Conservation (phyloP, 2,329 filamentous ascomycete genomes). For the Botryotinia convoluta region DNA sequence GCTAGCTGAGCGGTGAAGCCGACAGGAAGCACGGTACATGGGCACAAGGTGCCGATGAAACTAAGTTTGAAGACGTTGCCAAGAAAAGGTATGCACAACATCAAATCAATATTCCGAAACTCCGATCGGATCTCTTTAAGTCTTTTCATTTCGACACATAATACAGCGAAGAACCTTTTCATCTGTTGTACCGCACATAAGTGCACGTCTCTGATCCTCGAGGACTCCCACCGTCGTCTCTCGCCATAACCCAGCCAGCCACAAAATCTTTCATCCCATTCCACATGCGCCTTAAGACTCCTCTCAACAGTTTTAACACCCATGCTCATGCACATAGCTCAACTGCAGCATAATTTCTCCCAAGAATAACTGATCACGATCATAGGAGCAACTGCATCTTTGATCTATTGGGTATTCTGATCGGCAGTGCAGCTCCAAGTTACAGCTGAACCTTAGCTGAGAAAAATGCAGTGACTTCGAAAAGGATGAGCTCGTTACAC, state of each 20-base stretch:
- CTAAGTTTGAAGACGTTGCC: background rate
- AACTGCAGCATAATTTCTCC: background rate
- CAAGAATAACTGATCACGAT: too few relatives aligned
- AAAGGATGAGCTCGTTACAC: background rate
- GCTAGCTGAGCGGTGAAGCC: background rate
- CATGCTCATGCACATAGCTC: background rate
- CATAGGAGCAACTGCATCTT: too few relatives aligned
- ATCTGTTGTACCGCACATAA: too few relatives aligned
- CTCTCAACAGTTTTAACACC: background rate
- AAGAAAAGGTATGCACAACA: background rate
- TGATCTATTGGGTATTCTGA: background rate
- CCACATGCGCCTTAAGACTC: background rate
- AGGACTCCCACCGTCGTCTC: accelerated
- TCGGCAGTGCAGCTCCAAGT: background rate
- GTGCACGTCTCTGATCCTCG: background rate
- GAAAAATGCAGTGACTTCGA: background rate
- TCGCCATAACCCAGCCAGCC: background rate
- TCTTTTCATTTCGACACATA: too few relatives aligned
- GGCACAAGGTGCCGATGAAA: background rate
- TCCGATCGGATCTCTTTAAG: too few relatives aligned
- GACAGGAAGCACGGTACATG: background rate
- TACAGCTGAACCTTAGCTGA: background rate
- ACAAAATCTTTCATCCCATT: background rate
- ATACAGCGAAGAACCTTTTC: too few relatives aligned
- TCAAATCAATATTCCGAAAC: too few relatives aligned